These are phyloP conservation scores for Neonectria coccinea DNA, from an alignment of 2,329 filamentous ascomycete species.

Conservation along the genomic window DNA sequence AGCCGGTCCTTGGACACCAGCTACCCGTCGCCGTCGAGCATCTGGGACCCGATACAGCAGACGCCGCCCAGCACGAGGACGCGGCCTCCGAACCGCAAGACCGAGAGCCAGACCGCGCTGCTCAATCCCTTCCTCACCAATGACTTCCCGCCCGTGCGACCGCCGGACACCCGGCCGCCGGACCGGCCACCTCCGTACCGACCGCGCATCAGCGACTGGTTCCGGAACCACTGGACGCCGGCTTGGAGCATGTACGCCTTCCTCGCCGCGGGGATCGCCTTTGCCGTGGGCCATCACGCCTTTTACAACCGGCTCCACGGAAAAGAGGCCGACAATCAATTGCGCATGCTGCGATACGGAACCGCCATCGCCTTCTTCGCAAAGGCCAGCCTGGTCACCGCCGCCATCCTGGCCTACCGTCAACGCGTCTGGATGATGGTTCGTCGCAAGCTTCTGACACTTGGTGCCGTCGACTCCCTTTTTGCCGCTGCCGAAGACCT, in stretches of 20 bases:
- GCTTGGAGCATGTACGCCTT: slow-evolving; percentile 43
- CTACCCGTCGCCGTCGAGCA: background rate
- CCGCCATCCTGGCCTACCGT: slow-evolving; percentile 40
- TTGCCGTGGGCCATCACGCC: slow-evolving; percentile 41
- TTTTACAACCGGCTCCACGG: slow-evolving; percentile 35
- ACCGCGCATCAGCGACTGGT: background rate
- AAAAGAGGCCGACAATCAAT: slow-evolving; percentile 32
- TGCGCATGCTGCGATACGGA: slow-evolving; percentile 40
- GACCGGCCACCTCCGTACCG: background rate
- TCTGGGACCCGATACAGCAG: slow-evolving; percentile 4
- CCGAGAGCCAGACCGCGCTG: background rate
- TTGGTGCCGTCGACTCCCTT: slow-evolving; percentile 41
- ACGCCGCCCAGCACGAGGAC: background rate
- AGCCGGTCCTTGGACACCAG: background rate
- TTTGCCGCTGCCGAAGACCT: slow-evolving; percentile 43
- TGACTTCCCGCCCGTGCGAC: background rate
- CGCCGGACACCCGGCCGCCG: background rate
- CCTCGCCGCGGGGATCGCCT: slow-evolving; percentile 37
- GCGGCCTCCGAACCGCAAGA: background rate
- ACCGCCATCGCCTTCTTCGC: slow-evolving; percentile 40
- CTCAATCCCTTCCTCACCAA: background rate
- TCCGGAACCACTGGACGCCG: slow-evolving; percentile 31
- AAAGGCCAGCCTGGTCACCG: slow-evolving; percentile 41
- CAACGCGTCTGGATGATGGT: slow-evolving; percentile 44
- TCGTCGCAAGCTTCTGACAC: slow-evolving; percentile 39